Evolutionary conservation across 2,329 filamentous ascomycete genomes (phyloP).

Genomic region (Apiospora malaysiana): DNA sequence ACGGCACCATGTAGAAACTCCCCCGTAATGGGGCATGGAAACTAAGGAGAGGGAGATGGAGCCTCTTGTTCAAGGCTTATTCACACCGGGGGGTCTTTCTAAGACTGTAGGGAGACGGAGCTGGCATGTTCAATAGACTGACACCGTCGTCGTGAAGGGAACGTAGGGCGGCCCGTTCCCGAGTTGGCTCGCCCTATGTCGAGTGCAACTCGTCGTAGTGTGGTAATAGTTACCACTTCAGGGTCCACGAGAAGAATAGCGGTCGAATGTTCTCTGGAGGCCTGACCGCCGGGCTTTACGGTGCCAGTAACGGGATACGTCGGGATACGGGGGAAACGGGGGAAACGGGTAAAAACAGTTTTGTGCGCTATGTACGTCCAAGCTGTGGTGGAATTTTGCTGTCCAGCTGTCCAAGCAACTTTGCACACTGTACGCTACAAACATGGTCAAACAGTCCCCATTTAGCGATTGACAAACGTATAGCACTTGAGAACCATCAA

Average conservation of each 20-base stretch:
- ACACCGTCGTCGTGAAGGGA: conserved; percentile 1
- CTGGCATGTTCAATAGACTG: conserved; percentile 15
- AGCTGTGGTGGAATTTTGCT: not conserved
- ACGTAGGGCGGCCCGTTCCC: conserved; percentile 20
- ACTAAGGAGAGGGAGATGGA: not conserved
- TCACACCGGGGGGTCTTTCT: conserved; percentile 9
- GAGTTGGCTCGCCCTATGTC: conserved; percentile 9
- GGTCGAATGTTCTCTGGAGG: conserved; percentile 13
- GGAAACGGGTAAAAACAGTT: not conserved
- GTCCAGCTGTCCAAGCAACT: not conserved
- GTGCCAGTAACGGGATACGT: conserved; percentile 7
- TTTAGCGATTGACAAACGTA: not conserved
- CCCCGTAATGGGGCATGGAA: not conserved
- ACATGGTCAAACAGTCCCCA: not conserved
- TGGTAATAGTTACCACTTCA: not conserved
- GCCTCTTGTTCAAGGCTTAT: not conserved
- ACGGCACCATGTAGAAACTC: not conserved
- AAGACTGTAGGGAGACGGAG: not conserved
- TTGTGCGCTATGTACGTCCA: not conserved
- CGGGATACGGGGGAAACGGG: not conserved
- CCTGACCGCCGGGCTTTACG: conserved; percentile 11
- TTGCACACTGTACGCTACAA: conserved; percentile 11
- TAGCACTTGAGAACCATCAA: not conserved
- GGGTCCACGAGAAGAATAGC: conserved; percentile 15
- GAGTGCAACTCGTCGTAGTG: not conserved